phyloP scores from a whole-genome alignment of 495 filamentous ascomycete species.

The Penicillium egyptiacum region DNA sequence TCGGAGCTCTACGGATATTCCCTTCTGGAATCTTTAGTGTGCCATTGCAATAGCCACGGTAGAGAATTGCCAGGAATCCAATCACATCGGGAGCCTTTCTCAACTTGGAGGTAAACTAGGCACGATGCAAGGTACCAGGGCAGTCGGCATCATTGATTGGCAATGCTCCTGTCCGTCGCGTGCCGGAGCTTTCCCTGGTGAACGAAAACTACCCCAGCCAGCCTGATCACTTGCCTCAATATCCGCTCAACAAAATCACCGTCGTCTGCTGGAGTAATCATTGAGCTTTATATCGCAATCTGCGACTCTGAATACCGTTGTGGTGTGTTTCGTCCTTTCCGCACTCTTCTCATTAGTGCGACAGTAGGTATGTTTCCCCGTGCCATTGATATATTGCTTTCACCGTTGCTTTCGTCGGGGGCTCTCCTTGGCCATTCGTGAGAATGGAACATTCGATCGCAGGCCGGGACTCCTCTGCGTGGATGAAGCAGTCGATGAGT shows the following conservation, averaged over 20 bases:
- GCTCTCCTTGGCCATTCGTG: neutral
- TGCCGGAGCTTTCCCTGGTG: conserved; percentile 3
- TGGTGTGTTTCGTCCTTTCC: neutral
- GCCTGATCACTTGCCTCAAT: neutral
- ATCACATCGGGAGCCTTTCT: neutral
- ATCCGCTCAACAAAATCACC: neutral
- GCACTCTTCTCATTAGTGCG: neutral
- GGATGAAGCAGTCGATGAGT: neutral
- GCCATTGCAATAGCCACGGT: neutral
- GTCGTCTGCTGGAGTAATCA: neutral
- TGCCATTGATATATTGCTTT: neutral
- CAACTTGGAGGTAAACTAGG: no score
- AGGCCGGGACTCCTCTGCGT: no score
- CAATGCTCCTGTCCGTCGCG: conserved; percentile 4
- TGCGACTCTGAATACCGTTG: no score
- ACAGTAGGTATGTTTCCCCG: neutral
- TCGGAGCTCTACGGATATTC: conserved; percentile 5
- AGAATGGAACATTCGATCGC: neutral
- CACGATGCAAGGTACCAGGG: neutral
- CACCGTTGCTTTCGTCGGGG: neutral
- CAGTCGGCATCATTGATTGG: conserved; percentile 15
- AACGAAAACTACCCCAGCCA: neutral
- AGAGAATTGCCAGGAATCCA: neutral
- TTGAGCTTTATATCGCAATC: neutral
- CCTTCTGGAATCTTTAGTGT: neutral